Base-by-base conservation (phyloP, 148 eudicot genomes). In the Simmondsia chinensis region DNA sequence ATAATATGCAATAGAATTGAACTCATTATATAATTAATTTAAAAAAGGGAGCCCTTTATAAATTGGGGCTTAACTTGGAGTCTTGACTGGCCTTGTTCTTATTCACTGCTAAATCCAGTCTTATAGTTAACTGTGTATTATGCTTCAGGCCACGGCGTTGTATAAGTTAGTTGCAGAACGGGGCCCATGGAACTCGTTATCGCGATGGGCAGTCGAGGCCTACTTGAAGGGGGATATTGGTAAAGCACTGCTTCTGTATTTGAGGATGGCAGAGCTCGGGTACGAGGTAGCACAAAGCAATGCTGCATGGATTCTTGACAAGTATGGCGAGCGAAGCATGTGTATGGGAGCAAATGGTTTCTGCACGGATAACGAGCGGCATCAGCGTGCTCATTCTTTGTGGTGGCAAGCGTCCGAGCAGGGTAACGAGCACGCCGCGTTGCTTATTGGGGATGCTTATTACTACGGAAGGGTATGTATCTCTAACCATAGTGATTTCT, bases 351-450 rank as follows among this genome's bases (percentile, higher is more conserved):
- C 79, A 59, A 76, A 81, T 42, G 95, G 95, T 38, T 52, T 79
- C 41, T 91, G 97, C 63, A 69, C 64, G 7, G 94, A 85, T 56
- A 64, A 72, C 16, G 95, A 91, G 58, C 76, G 94, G 64, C 87
- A 85, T 72, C 80, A 76, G 46, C 65, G 76, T 43, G 93, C 94
- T 19, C 97, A 85, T 69, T 56, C 83, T 52, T 62, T 91, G 55
- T 91, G 95, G 97, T 91, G 95, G 97, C 87, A 79, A 71, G 97
- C 97, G 50, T 91, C 97, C 45, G 88, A 91, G 76, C 95, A 91
- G 85, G 95, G 95, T 14, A 91, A 91, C 63, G 97, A 91, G 58
- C 97, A 91, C 64, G 97, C 97, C 32, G 97, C 97, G 57, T 64
- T 91, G 76, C 63, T 85, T 58, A 85, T 91, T 33, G 97, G 97